Evolutionary conservation across 257 asterid species (phyloP).

Genomic region (Solanum neorickii): DNA sequence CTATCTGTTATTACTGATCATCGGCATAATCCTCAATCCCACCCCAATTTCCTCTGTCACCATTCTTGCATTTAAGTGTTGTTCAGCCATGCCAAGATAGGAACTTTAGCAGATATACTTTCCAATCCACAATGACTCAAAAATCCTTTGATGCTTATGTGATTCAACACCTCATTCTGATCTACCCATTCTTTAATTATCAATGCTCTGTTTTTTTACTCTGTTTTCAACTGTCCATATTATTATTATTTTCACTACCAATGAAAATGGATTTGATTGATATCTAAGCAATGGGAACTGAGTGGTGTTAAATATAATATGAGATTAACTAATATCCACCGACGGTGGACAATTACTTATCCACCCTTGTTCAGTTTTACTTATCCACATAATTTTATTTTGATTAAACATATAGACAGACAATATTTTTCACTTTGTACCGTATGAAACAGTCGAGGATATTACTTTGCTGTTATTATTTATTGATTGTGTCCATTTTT

Average conservation of each 20-base stretch:
- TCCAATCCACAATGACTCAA: too few relatives aligned
- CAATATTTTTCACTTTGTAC: too few relatives aligned
- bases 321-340: too few relatives aligned
- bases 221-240: conserved; percentile 18
- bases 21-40: conserved; percentile 44
- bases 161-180: conserved; percentile 33
- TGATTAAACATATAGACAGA: too few relatives aligned
- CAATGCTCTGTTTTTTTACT: conserved; percentile 16
- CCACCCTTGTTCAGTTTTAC: too few relatives aligned
- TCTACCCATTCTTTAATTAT: conserved; percentile 61
- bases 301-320: not conserved
- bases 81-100: conserved; percentile 67
- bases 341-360: too few relatives aligned
- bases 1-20: too few relatives aligned
- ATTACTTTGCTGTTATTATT: too few relatives aligned
- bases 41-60: conserved; percentile 37
- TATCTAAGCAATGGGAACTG: not conserved
- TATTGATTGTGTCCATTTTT: too few relatives aligned
- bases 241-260: not conserved
- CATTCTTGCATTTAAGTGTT: conserved; percentile 47
- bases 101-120: conserved; percentile 39
- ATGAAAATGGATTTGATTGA: not conserved
- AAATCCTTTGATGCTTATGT: conserved; percentile 34
- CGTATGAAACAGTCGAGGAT: too few relatives aligned
- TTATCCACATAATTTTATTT: too few relatives aligned